Percentiles rank a stretch among this genome's conserved stretches.
Conservation (phyloP, 345 rosid genomes). For the Viola odorata region DNA sequence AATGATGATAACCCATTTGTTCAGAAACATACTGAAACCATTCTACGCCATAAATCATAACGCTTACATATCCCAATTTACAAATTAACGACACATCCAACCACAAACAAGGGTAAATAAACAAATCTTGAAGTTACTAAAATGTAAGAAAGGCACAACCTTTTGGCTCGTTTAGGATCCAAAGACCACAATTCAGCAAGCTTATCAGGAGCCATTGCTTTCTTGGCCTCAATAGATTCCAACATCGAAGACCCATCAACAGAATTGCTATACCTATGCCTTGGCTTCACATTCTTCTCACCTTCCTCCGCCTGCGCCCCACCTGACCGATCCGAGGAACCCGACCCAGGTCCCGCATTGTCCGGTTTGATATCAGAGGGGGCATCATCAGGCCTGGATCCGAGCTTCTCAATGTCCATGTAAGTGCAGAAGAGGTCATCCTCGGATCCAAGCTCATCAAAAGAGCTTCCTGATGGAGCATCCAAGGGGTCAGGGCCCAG, state of each 20-base stretch:
- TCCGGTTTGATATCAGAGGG: constrained; percentile 23
- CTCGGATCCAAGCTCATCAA: constrained; percentile 21
- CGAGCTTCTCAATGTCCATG: constrained; percentile 38
- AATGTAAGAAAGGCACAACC: constrained; percentile 31
- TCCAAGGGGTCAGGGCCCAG: constrained; percentile 14
- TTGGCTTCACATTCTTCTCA: constrained; percentile 24
- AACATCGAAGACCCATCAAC: constrained; percentile 47
- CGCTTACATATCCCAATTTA: too few relatives aligned
- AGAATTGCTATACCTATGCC: constrained; percentile 84
- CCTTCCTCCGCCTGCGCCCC: constrained; percentile 1
- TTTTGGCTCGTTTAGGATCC: constrained; percentile 88
- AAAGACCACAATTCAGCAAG: constrained; percentile 78
- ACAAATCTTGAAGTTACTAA: not conserved
- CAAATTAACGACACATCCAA: too few relatives aligned
- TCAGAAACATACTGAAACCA: too few relatives aligned
- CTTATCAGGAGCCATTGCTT: constrained; percentile 93
- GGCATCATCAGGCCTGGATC: constrained; percentile 28
- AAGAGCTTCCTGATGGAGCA: constrained; percentile 8
- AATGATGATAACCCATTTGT: too few relatives aligned
- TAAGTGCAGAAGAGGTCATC: constrained; percentile 25
- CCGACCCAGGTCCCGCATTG: constrained; percentile 18
- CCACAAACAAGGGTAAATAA: not conserved
- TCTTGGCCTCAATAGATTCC: constrained; percentile 81
- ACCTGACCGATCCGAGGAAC: too few relatives aligned
- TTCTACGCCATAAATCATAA: too few relatives aligned